These are phyloP conservation scores for Globomyces pollinis-pini DNA, from an alignment of 192 early-diverging fungal genomes.

Conservation along the genomic window DNA sequence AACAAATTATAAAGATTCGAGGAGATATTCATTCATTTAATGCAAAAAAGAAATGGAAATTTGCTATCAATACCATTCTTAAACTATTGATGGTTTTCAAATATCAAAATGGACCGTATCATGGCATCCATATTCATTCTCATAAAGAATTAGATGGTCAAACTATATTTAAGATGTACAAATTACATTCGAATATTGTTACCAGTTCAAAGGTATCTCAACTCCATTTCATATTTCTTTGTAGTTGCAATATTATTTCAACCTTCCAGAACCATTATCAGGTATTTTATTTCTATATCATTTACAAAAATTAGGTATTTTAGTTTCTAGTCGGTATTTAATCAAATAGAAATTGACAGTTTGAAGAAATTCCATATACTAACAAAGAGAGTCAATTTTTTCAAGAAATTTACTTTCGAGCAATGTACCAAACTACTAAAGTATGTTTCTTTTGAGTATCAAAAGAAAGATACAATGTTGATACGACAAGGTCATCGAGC, in stretches of 20 bases:
- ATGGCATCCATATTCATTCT: neutral
- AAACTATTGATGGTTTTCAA: neutral
- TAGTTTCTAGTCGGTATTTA: too few species aligned
- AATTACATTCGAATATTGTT: neutral
- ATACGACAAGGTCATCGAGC: neutral
- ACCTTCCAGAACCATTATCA: neutral
- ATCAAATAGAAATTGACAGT: neutral
- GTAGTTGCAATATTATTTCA: slow-evolving; percentile 6
- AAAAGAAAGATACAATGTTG: neutral
- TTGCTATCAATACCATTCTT: neutral
- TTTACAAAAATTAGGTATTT: too few species aligned
- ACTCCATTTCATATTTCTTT: neutral
- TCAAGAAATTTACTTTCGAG: neutral
- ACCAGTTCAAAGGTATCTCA: slow-evolving; percentile 3
- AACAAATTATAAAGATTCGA: too few species aligned
- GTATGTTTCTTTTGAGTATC: neutral
- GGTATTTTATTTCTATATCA: too few species aligned
- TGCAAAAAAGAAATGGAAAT: neutral
- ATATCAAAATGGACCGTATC: neutral
- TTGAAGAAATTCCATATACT: slow-evolving; percentile 1
- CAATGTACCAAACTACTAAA: neutral
- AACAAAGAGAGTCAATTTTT: neutral
- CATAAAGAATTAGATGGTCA: neutral
- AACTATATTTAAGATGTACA: neutral
- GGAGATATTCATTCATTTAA: neutral